Percentiles rank a stretch among this genome's conserved stretches.
These are phyloP conservation scores for Deinandra increscens DNA, from an alignment of 129 eudicot genomes.

Conservation along the genomic window DNA sequence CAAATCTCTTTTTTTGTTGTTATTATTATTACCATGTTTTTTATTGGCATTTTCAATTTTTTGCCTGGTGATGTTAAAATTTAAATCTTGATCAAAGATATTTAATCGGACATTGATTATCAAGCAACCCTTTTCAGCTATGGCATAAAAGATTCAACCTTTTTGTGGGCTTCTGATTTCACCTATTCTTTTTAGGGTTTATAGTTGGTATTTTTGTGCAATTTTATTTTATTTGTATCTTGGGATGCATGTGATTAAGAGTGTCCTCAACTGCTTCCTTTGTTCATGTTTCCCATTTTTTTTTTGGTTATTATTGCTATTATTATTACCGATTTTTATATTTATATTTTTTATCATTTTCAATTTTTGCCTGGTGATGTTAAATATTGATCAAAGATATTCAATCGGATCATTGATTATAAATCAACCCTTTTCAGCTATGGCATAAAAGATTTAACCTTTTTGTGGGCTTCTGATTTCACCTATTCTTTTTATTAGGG, in stretches of 20 bases:
- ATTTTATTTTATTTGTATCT: no score
- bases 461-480: conserved; percentile 10
- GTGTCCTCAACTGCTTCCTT: no score
- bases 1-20: background rate
- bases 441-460: conserved; percentile 20
- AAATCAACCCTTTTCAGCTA: background rate
- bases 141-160: conserved; percentile 20
- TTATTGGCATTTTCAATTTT: background rate
- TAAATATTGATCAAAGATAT: conserved; percentile 14
- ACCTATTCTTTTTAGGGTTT: background rate
- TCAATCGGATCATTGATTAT: conserved; percentile 1
- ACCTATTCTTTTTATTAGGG: background rate
- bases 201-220: background rate
- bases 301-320: no score
- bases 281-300: no score
- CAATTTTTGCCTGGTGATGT: background rate
- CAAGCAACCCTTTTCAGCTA: background rate
- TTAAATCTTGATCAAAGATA: conserved; percentile 16
- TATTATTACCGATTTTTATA: background rate
- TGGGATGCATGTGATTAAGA: no score
- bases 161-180: conserved; percentile 10
- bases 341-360: background rate
- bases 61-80: background rate
- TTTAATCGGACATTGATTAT: conserved; percentile 1
- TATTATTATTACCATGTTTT: background rate